Percentiles rank a stretch among this genome's conserved stretches.
These are phyloP conservation scores for Xylaria grammica DNA, from an alignment of 495 filamentous ascomycete species.

Conservation along the genomic window DNA sequence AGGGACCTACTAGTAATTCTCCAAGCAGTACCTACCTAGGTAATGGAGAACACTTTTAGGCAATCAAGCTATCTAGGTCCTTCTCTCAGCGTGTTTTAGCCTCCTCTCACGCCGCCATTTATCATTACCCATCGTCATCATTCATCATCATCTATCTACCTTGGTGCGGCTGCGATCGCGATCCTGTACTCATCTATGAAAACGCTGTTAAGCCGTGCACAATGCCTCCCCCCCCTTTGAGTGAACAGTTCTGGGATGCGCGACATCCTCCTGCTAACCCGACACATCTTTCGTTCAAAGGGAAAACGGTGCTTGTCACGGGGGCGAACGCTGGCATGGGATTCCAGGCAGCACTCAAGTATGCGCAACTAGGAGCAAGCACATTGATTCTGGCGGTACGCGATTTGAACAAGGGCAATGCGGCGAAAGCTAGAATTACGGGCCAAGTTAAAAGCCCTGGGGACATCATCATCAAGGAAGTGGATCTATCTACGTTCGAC, in stretches of 20 bases:
- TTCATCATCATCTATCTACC: background rate
- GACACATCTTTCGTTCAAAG: constrained; percentile 28
- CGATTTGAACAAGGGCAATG: constrained; percentile 44
- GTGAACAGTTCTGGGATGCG: constrained; percentile 13
- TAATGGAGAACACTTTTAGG: too few relatives aligned
- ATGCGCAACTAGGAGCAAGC: constrained; percentile 42
- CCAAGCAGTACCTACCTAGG: too few relatives aligned
- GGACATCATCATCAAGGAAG: constrained; percentile 15
- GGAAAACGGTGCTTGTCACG: constrained; percentile 55
- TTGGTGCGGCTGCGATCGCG: background rate
- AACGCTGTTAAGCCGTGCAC: background rate
- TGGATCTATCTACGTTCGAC: constrained; percentile 29
- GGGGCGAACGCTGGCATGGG: constrained; percentile 58
- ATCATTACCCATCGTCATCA: background rate
- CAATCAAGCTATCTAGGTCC: too few relatives aligned
- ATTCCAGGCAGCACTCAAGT: constrained; percentile 50
- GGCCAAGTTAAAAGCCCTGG: background rate
- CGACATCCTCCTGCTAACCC: constrained; percentile 11
- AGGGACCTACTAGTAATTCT: too few relatives aligned
- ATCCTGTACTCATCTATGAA: background rate
- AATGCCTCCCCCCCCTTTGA: constrained; percentile 8
- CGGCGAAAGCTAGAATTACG: constrained; percentile 40
- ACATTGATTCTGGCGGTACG: constrained; percentile 54
- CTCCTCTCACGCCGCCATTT: background rate
- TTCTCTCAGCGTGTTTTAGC: background rate